These are phyloP conservation scores for Leccinum rimulosum DNA, from an alignment of 768 basidiomycete genomes.

Conservation along the genomic window DNA sequence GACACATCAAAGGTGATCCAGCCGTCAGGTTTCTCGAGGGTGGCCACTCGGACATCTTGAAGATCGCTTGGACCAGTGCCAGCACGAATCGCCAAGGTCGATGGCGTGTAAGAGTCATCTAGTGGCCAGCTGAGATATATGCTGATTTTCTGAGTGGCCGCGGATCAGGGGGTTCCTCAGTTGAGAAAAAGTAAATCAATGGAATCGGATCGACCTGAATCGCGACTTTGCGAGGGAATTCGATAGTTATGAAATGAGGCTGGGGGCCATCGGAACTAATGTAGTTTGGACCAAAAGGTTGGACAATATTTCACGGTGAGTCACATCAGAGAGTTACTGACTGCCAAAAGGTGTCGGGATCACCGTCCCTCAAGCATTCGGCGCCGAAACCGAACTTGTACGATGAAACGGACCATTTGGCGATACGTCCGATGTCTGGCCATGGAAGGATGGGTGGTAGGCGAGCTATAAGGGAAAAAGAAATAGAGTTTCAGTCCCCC, in stretches of 20 bases:
- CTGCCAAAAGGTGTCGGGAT: constrained; percentile 98
- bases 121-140: constrained; percentile 75
- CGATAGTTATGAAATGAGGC: constrained; percentile 92
- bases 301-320: neutral
- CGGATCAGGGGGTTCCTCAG: constrained; percentile 1
- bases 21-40: constrained; percentile 88
- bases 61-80: constrained; percentile 91
- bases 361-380: constrained; percentile 84
- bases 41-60: constrained; percentile 85
- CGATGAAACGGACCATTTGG: constrained; percentile 94
- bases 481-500: neutral
- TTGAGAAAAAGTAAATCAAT: neutral
- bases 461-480: constrained; percentile 25
- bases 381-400: constrained; percentile 96
- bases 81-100: constrained; percentile 84
- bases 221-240: constrained; percentile 87
- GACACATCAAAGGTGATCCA: constrained; percentile 91
- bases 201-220: constrained; percentile 60
- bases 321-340: constrained; percentile 40
- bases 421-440: constrained; percentile 86
- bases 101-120: constrained; percentile 98
- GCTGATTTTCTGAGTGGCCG: constrained; percentile 68
- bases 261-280: constrained; percentile 90
- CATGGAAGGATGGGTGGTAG: constrained; percentile 55
- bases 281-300: neutral